These are phyloP conservation scores for Yamadazyma kitorensis DNA, from an alignment of 805 yeast genomes.

Conservation along the genomic window DNA sequence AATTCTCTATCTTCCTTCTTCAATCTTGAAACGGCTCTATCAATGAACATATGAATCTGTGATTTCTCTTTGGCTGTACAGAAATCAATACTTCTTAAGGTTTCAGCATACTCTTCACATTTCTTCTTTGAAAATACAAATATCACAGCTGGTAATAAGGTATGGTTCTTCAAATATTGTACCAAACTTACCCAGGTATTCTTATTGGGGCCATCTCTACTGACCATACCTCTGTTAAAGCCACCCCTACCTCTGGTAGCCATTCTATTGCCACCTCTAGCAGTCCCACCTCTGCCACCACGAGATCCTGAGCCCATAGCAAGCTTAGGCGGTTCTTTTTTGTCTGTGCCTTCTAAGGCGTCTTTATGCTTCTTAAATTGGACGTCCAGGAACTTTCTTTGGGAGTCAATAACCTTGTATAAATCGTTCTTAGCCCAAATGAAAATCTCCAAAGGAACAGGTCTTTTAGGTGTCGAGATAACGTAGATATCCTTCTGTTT, in stretches of 20 bases:
- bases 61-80: conserved; percentile 83
- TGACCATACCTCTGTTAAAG: conserved; percentile 19
- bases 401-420: conserved; percentile 70
- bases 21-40: conserved; percentile 80
- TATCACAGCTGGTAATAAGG: conserved; percentile 84
- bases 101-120: conserved; percentile 90
- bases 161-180: conserved; percentile 61
- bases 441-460: conserved; percentile 88
- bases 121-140: conserved; percentile 92
- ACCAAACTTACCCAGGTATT: conserved; percentile 75
- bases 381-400: conserved; percentile 62
- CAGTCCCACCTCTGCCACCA: conserved; percentile 43
- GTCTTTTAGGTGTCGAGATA: conserved; percentile 93
- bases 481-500: conserved; percentile 95
- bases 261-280: conserved; percentile 42
- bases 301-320: conserved; percentile 39
- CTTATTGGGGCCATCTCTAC: conserved; percentile 65
- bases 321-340: conserved; percentile 34
- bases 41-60: conserved; percentile 90
- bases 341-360: conserved; percentile 39
- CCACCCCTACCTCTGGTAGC: conserved; percentile 23
- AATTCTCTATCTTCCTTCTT: conserved; percentile 89
- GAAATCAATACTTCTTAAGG: conserved; percentile 70
- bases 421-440: conserved; percentile 78
- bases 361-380: conserved; percentile 64